Conservation (phyloP, 306 rosid species). For the Vigna reflexopilosa region DNA sequence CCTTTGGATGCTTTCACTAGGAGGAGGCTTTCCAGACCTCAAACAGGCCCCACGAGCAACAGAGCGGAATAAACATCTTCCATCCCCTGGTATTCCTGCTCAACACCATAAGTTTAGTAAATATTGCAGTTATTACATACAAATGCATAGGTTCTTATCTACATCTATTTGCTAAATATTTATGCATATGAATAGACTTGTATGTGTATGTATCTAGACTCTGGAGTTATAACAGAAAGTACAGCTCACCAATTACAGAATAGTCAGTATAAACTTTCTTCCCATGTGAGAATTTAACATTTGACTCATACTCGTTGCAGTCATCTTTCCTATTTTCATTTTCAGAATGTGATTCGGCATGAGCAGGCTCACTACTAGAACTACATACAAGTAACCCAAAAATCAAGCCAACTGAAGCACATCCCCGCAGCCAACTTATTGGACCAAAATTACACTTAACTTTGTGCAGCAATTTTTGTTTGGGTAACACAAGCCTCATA, state of each 20-base stretch:
- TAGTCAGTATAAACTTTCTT: slow-evolving; percentile 81
- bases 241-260: slow-evolving; percentile 80
- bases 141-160: slow-evolving; percentile 8
- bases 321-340: slow-evolving; percentile 53
- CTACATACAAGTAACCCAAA: slow-evolving; percentile 70
- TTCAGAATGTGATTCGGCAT: slow-evolving; percentile 60
- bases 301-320: slow-evolving; percentile 41
- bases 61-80: slow-evolving; percentile 92
- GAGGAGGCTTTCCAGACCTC: slow-evolving; percentile 79
- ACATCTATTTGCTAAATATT: not conserved
- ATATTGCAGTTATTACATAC: slow-evolving; percentile 12
- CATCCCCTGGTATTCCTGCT: slow-evolving; percentile 97
- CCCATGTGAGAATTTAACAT: slow-evolving; percentile 66
- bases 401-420: slow-evolving; percentile 71
- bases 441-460: slow-evolving; percentile 60
- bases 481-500: slow-evolving; percentile 62
- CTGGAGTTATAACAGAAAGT: slow-evolving; percentile 11
- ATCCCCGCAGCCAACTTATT: slow-evolving; percentile 61
- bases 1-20: slow-evolving; percentile 68
- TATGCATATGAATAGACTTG: slow-evolving; percentile 19
- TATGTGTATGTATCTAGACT: not conserved
- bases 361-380: slow-evolving; percentile 64
- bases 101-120: slow-evolving; percentile 39
- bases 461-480: slow-evolving; percentile 59
- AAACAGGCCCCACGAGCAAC: slow-evolving; percentile 89